These are phyloP conservation scores for Dothideomycetes sp. DNA, from an alignment of 2,329 filamentous ascomycete genomes.

Conservation along the genomic window DNA sequence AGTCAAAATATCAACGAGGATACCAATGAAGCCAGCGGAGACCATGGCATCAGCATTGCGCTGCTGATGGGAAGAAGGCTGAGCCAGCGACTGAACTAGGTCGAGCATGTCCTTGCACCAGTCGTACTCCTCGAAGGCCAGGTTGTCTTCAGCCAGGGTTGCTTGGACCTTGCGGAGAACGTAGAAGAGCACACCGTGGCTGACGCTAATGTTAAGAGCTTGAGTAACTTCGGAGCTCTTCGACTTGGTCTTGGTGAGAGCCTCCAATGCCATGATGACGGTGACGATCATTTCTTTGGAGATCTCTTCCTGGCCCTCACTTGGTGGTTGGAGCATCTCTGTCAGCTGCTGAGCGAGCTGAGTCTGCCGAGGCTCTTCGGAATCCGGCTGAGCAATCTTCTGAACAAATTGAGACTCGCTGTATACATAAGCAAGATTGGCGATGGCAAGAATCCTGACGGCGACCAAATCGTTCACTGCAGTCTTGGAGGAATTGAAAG, in stretches of 20 bases:
- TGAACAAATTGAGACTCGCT: constrained; percentile 73
- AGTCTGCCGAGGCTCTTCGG: constrained; percentile 76
- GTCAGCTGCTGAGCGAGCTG: constrained; percentile 88
- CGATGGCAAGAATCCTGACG: constrained; percentile 71
- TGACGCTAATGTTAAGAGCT: constrained; percentile 90
- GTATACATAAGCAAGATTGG: constrained; percentile 85
- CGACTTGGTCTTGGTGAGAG: constrained; percentile 66
- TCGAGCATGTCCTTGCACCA: constrained; percentile 87
- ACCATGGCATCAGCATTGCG: constrained; percentile 76
- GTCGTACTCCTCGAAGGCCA: constrained; percentile 60
- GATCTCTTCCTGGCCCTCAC: constrained; percentile 55
- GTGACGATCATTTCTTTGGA: constrained; percentile 72
- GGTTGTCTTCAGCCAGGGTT: constrained; percentile 55
- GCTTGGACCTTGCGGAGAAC: constrained; percentile 82
- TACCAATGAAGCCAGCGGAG: constrained; percentile 76
- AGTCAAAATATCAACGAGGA: constrained; percentile 79
- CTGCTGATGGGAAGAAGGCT: constrained; percentile 46
- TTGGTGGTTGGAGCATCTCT: constrained; percentile 77
- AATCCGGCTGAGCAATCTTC: constrained; percentile 76
- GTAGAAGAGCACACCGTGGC: constrained; percentile 90
- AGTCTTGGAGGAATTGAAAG: constrained; percentile 54
- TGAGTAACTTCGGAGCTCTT: constrained; percentile 75
- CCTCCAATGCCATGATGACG: constrained; percentile 70
- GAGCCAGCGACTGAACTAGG: constrained; percentile 62
- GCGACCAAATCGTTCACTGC: constrained; percentile 66